These are phyloP conservation scores for Candida broadrunensis DNA, from an alignment of 805 yeast genomes.

Conservation along the genomic window DNA sequence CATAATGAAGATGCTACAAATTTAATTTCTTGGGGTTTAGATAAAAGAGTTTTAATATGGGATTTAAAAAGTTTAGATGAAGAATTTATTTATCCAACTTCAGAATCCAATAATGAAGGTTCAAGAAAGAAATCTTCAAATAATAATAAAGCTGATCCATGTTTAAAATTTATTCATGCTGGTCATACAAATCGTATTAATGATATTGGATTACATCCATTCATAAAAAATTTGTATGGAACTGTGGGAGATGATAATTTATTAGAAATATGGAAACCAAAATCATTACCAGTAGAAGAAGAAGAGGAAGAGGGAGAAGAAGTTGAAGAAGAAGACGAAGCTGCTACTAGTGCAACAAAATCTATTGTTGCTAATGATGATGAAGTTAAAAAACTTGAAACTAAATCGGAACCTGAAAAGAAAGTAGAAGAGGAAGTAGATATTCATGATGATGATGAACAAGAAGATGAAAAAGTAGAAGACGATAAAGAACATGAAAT, in stretches of 20 bases:
- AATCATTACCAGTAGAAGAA: slow-evolving; percentile 41
- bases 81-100: slow-evolving; percentile 40
- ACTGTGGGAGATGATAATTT: slow-evolving; percentile 75
- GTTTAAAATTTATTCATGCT: slow-evolving; percentile 76
- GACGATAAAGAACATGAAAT: too few relatives aligned
- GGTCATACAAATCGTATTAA: slow-evolving; percentile 75
- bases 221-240: slow-evolving; percentile 53
- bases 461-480: too few relatives aligned
- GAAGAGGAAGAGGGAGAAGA: slow-evolving; percentile 29
- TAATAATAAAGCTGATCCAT: slow-evolving; percentile 56
- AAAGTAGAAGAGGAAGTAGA: slow-evolving; percentile 7
- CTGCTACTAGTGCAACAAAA: neutral
- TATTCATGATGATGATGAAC: too few relatives aligned
- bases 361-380: neutral
- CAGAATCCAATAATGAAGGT: slow-evolving; percentile 34
- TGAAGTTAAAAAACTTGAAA: slow-evolving; percentile 3
- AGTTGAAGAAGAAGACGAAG: slow-evolving; percentile 6
- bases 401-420: neutral
- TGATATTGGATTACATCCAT: slow-evolving; percentile 68
- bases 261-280: slow-evolving; percentile 74
- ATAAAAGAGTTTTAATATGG: slow-evolving; percentile 74
- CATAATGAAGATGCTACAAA: slow-evolving; percentile 46
- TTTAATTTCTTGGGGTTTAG: slow-evolving; percentile 59
- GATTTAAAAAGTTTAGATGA: slow-evolving; percentile 60
- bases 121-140: slow-evolving; percentile 52